Evolutionary conservation across 1,284 basidiomycete species (phyloP).

Genomic region (Cerioporus squamosus): DNA sequence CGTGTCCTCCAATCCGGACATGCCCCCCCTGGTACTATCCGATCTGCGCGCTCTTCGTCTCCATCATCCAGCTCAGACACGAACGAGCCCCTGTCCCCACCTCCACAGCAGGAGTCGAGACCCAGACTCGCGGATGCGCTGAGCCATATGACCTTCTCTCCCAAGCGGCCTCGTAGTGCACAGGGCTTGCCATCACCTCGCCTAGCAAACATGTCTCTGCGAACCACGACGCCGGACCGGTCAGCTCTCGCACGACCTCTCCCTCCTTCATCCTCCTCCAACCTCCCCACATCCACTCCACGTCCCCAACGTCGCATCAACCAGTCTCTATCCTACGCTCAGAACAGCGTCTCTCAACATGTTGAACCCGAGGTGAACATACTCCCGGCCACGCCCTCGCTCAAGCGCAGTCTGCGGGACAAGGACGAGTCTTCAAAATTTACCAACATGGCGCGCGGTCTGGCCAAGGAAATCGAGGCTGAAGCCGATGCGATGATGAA

Average conservation of each 20-base stretch:
- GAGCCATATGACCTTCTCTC: conserved; percentile 67
- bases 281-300: conserved; percentile 17
- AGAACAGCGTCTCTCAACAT: conserved; percentile 33
- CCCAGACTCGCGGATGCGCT: conserved; percentile 72
- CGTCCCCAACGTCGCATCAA: conserved; percentile 18
- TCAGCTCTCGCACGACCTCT: conserved; percentile 16
- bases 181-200: conserved; percentile 34
- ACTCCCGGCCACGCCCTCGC: conserved; percentile 59
- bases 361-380: conserved; percentile 52
- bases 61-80: conserved; percentile 46
- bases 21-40: conserved; percentile 39
- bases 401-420: conserved; percentile 8
- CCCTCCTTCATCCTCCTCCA: conserved; percentile 13
- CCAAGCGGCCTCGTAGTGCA: conserved; percentile 64
- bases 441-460: conserved; percentile 57
- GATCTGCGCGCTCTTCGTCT: conserved; percentile 48
- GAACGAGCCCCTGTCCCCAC: conserved; percentile 43
- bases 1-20: conserved; percentile 60
- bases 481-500: conserved; percentile 33
- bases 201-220: conserved; percentile 18
- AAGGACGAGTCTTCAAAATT: conserved; percentile 49
- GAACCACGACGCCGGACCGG: conserved; percentile 17
- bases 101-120: conserved; percentile 37
- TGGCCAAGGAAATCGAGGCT: conserved; percentile 56
- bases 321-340: conserved; percentile 25